Conservation (phyloP, 345 rosid species). For the Euclidium syriacum region DNA sequence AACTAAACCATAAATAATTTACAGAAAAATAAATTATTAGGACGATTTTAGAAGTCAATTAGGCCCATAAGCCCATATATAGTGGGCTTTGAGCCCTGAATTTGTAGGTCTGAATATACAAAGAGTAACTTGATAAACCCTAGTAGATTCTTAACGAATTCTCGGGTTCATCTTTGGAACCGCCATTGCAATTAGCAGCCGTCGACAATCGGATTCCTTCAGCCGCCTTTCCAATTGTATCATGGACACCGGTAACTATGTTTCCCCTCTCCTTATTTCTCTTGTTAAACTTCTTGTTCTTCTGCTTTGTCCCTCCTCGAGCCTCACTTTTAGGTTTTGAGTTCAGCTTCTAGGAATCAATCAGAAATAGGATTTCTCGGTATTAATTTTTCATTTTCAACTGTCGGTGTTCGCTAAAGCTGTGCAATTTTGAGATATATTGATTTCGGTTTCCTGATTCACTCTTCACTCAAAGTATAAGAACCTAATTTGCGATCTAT, state of each 20-base stretch:
- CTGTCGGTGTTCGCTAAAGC: background rate
- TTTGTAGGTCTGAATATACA: background rate
- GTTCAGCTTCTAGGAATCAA: background rate
- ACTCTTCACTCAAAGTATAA: background rate
- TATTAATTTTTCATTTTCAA: background rate
- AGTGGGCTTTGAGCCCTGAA: background rate
- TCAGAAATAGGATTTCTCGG: background rate
- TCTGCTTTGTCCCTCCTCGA: background rate
- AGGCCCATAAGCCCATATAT: conserved; percentile 10
- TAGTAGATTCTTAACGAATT: conserved; percentile 2
- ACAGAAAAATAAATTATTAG: no score
- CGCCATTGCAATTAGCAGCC: background rate
- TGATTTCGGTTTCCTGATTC: background rate
- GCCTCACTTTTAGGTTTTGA: background rate
- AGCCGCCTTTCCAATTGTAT: conserved; percentile 9
- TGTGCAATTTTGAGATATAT: background rate
- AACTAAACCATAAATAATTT: no score
- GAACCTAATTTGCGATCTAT: background rate
- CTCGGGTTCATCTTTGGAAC: background rate
- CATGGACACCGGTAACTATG: conserved; percentile 8
- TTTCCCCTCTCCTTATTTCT: background rate
- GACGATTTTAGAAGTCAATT: no score
- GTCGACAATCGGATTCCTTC: background rate
- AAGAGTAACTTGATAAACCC: conserved; percentile 18
- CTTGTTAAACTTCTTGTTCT: background rate